Percentiles rank a stretch among this genome's conserved stretches.
phyloP scores from a whole-genome alignment of 2,329 filamentous ascomycete genomes.

The Fusarium metavorans region DNA sequence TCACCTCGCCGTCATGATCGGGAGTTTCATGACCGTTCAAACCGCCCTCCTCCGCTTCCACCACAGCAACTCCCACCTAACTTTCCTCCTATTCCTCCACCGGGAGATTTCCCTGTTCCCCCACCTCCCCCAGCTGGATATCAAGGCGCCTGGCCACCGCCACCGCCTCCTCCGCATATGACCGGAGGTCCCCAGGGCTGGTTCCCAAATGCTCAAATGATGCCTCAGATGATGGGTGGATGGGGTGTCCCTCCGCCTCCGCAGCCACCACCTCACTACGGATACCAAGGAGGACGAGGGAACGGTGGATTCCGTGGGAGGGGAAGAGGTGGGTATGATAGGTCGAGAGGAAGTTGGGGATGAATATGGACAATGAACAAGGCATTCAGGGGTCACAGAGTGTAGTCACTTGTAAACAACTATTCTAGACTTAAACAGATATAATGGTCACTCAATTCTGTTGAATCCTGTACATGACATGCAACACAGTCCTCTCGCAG shows the following conservation, averaged over 20 bases:
- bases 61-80: conserved; percentile 37
- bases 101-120: conserved; percentile 47
- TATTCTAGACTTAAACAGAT: neutral
- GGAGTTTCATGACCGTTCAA: conserved; percentile 15
- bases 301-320: conserved; percentile 45
- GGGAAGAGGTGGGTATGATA: conserved; percentile 48
- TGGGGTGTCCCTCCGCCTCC: conserved; percentile 43
- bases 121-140: conserved; percentile 55
- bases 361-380: neutral
- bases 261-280: conserved; percentile 35
- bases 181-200: conserved; percentile 39
- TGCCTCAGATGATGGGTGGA: conserved; percentile 42
- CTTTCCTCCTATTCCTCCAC: conserved; percentile 31
- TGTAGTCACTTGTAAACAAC: neutral
- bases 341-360: conserved; percentile 45
- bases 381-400: neutral
- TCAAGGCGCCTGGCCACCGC: conserved; percentile 57
- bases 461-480: neutral
- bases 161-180: conserved; percentile 47
- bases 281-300: conserved; percentile 40
- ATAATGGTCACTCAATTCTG: neutral
- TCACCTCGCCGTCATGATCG: conserved; percentile 35
- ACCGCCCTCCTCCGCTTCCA: conserved; percentile 43
- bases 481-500: conserved; percentile 5
- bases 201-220: conserved; percentile 45